Percentiles rank a stretch among this genome's conserved stretches.
These are phyloP conservation scores for Aureobasidium sp. DNA, from an alignment of 2,329 filamentous ascomycete genomes.

Conservation along the genomic window DNA sequence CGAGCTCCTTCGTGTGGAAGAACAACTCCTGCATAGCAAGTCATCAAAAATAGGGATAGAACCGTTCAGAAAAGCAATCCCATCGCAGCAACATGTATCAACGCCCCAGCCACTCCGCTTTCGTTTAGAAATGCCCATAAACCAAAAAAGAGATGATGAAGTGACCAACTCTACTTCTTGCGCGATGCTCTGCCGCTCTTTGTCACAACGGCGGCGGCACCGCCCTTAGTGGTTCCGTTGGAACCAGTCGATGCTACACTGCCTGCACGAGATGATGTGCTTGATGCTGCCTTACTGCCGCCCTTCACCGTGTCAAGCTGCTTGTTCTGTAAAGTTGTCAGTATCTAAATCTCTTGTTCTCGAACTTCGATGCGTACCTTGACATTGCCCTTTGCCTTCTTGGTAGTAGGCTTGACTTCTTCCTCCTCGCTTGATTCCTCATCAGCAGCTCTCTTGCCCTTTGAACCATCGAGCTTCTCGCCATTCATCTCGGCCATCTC, in stretches of 20 bases:
- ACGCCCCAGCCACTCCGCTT: slow-evolving; percentile 1
- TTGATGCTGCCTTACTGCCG: slow-evolving; percentile 67
- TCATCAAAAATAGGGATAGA: background rate
- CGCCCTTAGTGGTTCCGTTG: slow-evolving; percentile 34
- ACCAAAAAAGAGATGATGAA: background rate
- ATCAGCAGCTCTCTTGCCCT: slow-evolving; percentile 66
- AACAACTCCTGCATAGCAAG: slow-evolving; percentile 2
- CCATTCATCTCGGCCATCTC: slow-evolving; percentile 65
- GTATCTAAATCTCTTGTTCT: background rate
- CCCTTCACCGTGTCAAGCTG: slow-evolving; percentile 79
- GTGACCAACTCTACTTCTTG: slow-evolving; percentile 11
- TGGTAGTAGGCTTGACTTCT: slow-evolving; percentile 81
- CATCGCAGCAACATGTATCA: background rate
- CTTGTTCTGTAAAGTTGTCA: slow-evolving; percentile 63
- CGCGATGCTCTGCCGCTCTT: slow-evolving; percentile 12
- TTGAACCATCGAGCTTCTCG: slow-evolving; percentile 52
- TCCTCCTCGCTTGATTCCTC: slow-evolving; percentile 74
- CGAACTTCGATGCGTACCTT: slow-evolving; percentile 52
- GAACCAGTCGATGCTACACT: slow-evolving; percentile 76
- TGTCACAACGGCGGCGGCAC: slow-evolving; percentile 20
- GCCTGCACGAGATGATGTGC: slow-evolving; percentile 72
- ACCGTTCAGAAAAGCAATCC: slow-evolving; percentile 5
- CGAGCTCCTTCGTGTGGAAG: background rate
- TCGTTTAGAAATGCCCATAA: slow-evolving; percentile 1
- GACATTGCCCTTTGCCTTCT: slow-evolving; percentile 83